Conservation (phyloP, 2,329 filamentous ascomycete species). For the Ceratocystis destructans region DNA sequence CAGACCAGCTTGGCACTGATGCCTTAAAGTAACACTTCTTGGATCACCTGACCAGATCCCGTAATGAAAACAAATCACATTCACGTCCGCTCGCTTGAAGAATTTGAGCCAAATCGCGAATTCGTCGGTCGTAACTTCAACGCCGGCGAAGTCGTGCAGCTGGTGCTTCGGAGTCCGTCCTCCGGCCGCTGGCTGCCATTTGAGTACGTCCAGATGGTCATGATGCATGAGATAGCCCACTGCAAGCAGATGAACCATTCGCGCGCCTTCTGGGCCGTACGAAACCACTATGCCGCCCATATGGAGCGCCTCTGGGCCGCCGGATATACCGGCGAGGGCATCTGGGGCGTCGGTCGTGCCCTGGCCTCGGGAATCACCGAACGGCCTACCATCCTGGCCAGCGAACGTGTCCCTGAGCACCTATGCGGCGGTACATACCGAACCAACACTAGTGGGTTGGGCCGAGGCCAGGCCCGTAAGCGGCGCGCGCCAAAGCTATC, state of each 20-base stretch:
- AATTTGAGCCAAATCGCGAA: conserved; percentile 66
- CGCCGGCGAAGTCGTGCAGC: conserved; percentile 71
- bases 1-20: neutral
- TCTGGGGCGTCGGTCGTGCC: conserved; percentile 63
- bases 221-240: conserved; percentile 86
- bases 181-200: conserved; percentile 65
- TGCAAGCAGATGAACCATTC: conserved; percentile 89
- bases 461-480: conserved; percentile 29
- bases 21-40: neutral
- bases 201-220: conserved; percentile 78
- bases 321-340: conserved; percentile 63
- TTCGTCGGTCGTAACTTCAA: conserved; percentile 88
- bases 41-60: conserved; percentile 35
- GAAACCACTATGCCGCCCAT: conserved; percentile 57
- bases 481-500: conserved; percentile 38
- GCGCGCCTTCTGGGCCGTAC: conserved; percentile 63
- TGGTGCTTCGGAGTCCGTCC: conserved; percentile 57
- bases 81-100: conserved; percentile 54
- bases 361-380: conserved; percentile 49
- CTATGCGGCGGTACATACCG: conserved; percentile 71
- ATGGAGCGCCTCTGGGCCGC: conserved; percentile 57
- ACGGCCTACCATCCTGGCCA: conserved; percentile 36
- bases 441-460: conserved; percentile 32
- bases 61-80: conserved; percentile 55
- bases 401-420: conserved; percentile 52